Evolutionary conservation across 2,329 filamentous ascomycete genomes (phyloP).

Genomic region (Xylaria sp.): DNA sequence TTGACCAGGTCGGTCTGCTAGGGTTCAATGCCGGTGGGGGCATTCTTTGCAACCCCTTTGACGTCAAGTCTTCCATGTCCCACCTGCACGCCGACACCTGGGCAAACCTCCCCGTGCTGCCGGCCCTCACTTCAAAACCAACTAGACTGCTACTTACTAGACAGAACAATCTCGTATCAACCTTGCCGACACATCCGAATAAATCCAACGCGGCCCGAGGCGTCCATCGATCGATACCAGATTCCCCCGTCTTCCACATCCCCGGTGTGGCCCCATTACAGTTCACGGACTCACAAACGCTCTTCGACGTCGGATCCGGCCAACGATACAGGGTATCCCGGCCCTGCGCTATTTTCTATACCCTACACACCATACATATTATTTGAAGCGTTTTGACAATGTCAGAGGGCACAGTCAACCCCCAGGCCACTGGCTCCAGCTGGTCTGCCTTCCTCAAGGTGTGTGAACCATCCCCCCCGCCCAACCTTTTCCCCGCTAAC

Average conservation of each 20-base stretch:
- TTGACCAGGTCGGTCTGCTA: background rate
- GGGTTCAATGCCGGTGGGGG: constrained; percentile 32
- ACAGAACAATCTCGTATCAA: background rate
- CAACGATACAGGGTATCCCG: constrained; percentile 10
- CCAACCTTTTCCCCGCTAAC: constrained; percentile 10
- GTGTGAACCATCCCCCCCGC: constrained; percentile 5
- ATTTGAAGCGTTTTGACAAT: constrained; percentile 22
- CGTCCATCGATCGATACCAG: background rate
- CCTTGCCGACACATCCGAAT: background rate
- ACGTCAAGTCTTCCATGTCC: constrained; percentile 21
- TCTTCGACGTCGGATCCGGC: constrained; percentile 9
- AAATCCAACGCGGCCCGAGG: background rate
- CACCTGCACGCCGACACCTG: background rate
- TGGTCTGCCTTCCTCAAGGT: constrained; percentile 41
- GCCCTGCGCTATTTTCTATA: constrained; percentile 4
- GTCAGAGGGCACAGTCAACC: constrained; percentile 32
- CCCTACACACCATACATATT: constrained; percentile 4
- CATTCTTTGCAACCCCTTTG: constrained; percentile 17
- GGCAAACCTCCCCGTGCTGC: background rate
- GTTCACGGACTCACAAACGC: constrained; percentile 6
- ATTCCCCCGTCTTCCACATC: background rate
- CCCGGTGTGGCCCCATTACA: background rate
- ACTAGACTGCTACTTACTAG: background rate
- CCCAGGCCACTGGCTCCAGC: constrained; percentile 36
- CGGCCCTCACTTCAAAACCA: background rate